Percentiles rank a stretch among this genome's conserved stretches.
Conservation (phyloP, 2,329 filamentous ascomycete species). For the Aspergillus novofumigatus region DNA sequence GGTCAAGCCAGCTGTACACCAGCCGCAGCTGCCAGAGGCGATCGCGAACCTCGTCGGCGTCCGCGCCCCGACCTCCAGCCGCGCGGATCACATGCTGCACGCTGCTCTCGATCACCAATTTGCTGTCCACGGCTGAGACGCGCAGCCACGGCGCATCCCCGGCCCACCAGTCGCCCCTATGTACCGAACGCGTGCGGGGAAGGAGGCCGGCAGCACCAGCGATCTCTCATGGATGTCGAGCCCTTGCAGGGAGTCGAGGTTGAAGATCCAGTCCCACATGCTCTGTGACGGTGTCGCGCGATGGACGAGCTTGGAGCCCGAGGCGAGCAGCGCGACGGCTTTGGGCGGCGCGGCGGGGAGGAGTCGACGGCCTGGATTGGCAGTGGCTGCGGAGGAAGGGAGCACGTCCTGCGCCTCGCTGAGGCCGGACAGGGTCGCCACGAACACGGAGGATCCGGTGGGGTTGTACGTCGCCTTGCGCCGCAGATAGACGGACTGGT, state of each 20-base stretch:
- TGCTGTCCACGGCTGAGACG: constrained; percentile 64
- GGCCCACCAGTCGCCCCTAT: constrained; percentile 43
- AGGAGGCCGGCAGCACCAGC: constrained; percentile 52
- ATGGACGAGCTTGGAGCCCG: constrained; percentile 18
- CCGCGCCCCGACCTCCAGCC: constrained; percentile 27
- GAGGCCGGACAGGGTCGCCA: constrained; percentile 68
- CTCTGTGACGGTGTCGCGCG: constrained; percentile 32
- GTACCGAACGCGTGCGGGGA: constrained; percentile 24
- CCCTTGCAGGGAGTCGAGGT: constrained; percentile 51
- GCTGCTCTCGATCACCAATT: constrained; percentile 60
- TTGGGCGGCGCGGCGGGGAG: constrained; percentile 21
- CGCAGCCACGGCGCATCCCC: constrained; percentile 47
- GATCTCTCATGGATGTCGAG: constrained; percentile 64
- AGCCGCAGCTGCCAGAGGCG: constrained; percentile 59
- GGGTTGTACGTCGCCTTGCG: constrained; percentile 64
- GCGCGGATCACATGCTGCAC: constrained; percentile 31
- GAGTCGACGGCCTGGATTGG: constrained; percentile 22
- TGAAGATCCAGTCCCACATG: constrained; percentile 72
- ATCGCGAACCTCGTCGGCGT: constrained; percentile 49
- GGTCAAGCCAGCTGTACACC: constrained; percentile 64
- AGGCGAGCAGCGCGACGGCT: constrained; percentile 19
- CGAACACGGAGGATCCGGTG: constrained; percentile 59
- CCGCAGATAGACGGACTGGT: constrained; percentile 71
- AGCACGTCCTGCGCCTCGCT: constrained; percentile 54
- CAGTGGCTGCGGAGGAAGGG: constrained; percentile 22